phyloP scores from a whole-genome alignment of 768 basidiomycete genomes.

The Tricholomella constricta region DNA sequence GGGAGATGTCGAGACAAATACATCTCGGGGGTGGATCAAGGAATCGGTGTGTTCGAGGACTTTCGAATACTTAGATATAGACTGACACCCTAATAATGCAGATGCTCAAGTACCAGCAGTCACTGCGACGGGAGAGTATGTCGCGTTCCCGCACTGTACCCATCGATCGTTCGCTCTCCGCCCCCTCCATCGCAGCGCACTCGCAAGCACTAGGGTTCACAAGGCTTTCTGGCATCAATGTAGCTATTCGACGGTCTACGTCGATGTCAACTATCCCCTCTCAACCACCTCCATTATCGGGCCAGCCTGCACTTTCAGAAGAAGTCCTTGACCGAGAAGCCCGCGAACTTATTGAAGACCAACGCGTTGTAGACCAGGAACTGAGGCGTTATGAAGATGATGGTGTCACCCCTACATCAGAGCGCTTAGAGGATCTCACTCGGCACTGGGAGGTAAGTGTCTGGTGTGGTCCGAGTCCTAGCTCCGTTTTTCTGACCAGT shows the following conservation, averaged over 20 bases:
- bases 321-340: not conserved
- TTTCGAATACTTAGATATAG: too few relatives aligned
- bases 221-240: constrained; percentile 2
- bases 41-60: constrained; percentile 16
- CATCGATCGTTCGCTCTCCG: not conserved
- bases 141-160: not conserved
- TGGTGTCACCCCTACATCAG: not conserved
- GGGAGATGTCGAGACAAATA: constrained; percentile 6
- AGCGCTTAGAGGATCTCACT: constrained; percentile 6
- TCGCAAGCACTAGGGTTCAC: constrained; percentile 1
- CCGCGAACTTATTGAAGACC: not conserved
- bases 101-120: constrained; percentile 7
- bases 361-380: constrained; percentile 4
- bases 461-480: not conserved
- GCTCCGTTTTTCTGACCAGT: not conserved
- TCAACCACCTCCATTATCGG: not conserved
- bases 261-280: not conserved
- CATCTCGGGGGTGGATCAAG: constrained; percentile 19
- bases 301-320: not conserved
- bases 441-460: constrained; percentile 22
- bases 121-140: not conserved
- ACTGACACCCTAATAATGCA: too few relatives aligned
- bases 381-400: constrained; percentile 3
- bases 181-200: not conserved
- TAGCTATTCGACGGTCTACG: not conserved